Conservation (phyloP, 352 stramenopile genomes). For the Pythium aphanidermatum region DNA sequence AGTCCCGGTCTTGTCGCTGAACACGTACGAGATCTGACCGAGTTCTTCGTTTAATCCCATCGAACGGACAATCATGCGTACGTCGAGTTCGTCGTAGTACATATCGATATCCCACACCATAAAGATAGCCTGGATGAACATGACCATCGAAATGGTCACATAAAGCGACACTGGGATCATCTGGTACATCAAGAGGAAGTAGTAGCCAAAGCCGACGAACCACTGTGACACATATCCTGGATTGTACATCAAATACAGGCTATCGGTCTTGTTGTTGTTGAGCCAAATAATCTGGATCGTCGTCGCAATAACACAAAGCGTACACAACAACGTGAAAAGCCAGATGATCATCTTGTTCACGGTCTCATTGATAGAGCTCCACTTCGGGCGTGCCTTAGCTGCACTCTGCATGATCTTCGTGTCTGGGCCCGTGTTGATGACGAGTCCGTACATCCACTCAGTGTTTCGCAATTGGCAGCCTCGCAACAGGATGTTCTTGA, state of each 20-base stretch:
- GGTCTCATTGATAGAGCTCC: slow-evolving; percentile 76
- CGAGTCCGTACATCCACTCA: slow-evolving; percentile 83
- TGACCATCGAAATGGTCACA: slow-evolving; percentile 95
- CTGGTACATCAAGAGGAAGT: slow-evolving; percentile 95
- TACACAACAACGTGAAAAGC: slow-evolving; percentile 60
- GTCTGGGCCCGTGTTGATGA: slow-evolving; percentile 84
- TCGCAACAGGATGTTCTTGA: slow-evolving; percentile 86
- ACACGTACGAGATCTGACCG: slow-evolving; percentile 90
- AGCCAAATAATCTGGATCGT: slow-evolving; percentile 63
- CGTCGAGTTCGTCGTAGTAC: slow-evolving; percentile 90
- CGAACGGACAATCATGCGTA: slow-evolving; percentile 72
- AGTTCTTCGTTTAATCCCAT: slow-evolving; percentile 89
- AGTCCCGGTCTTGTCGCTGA: slow-evolving; percentile 93
- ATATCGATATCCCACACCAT: slow-evolving; percentile 90
- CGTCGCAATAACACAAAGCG: slow-evolving; percentile 47
- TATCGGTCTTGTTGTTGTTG: slow-evolving; percentile 36
- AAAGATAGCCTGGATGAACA: slow-evolving; percentile 93
- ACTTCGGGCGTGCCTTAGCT: slow-evolving; percentile 53
- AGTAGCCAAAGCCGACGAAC: slow-evolving; percentile 85
- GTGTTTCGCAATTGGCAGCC: slow-evolving; percentile 87
- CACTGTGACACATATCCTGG: slow-evolving; percentile 42
- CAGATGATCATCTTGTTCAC: slow-evolving; percentile 80
- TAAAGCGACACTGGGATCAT: slow-evolving; percentile 98
- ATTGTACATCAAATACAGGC: slow-evolving; percentile 46
- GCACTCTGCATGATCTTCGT: slow-evolving; percentile 85